Conservation (phyloP, 306 rosid species). For the Cicer pinnatifidum region DNA sequence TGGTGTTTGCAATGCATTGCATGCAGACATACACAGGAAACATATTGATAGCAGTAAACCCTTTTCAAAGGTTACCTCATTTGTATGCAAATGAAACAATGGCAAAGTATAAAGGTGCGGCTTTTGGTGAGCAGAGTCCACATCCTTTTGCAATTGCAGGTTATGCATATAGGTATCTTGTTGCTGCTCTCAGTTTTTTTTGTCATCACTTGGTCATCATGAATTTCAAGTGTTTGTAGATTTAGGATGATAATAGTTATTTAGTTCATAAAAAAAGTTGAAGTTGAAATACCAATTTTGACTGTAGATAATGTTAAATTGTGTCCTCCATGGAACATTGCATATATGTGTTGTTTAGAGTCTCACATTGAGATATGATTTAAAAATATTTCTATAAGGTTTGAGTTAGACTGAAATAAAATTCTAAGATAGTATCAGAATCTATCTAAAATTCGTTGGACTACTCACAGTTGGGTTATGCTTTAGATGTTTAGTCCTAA, state of each 20-base stretch:
- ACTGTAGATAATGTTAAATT: no score
- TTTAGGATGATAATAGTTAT: neutral
- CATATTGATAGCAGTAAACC: slow-evolving; percentile 95
- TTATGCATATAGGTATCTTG: slow-evolving; percentile 87
- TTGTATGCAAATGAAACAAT: slow-evolving; percentile 67
- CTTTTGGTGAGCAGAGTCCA: slow-evolving; percentile 89
- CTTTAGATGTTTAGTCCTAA: no score
- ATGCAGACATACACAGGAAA: slow-evolving; percentile 93
- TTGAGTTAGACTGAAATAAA: no score
- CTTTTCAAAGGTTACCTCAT: slow-evolving; percentile 90
- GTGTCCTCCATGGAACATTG: neutral
- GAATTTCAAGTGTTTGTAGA: neutral
- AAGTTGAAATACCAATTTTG: no score
- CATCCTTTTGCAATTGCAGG: slow-evolving; percentile 99
- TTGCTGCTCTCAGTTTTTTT: slow-evolving; percentile 31
- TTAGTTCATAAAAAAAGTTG: no score
- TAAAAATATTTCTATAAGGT: no score
- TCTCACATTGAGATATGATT: no score
- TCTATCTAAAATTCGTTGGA: no score
- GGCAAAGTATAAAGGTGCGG: slow-evolving; percentile 74
- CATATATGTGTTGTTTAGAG: neutral
- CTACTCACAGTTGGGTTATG: no score
- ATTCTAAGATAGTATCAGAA: no score
- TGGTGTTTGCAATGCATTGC: slow-evolving; percentile 29
- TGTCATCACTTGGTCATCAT: slow-evolving; percentile 1